These are phyloP conservation scores for Phlebiopsis gigantea DNA, from an alignment of 768 basidiomycete genomes.

Conservation along the genomic window DNA sequence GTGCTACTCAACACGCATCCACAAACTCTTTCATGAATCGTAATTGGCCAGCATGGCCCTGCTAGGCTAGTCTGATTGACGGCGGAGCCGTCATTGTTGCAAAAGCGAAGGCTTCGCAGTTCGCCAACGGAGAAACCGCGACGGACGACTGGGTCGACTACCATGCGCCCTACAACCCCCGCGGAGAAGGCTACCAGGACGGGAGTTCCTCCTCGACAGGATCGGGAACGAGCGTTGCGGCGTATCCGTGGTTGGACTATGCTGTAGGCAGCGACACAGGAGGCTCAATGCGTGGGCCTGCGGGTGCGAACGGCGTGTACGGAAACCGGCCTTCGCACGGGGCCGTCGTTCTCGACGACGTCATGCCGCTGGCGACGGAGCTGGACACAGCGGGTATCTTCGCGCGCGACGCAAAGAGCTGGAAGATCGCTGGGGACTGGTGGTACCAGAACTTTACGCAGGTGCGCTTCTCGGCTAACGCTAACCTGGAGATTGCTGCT, in stretches of 20 bases:
- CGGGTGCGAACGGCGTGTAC: constrained; percentile 25
- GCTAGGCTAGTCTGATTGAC: no score
- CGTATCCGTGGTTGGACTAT: constrained; percentile 26
- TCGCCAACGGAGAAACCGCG: constrained; percentile 39
- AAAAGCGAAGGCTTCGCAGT: constrained; percentile 49
- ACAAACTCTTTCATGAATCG: no score
- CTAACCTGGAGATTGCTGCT: neutral
- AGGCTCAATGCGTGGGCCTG: constrained; percentile 27
- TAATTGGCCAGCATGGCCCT: no score
- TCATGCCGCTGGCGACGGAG: constrained; percentile 26
- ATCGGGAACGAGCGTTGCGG: constrained; percentile 20
- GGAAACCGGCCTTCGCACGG: constrained; percentile 27
- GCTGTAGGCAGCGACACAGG: constrained; percentile 28
- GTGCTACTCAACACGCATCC: no score
- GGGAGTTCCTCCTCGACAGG: constrained; percentile 26
- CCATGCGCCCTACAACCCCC: constrained; percentile 27
- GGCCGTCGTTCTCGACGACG: constrained; percentile 22
- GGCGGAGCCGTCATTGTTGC: constrained; percentile 48
- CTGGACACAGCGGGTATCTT: constrained; percentile 26
- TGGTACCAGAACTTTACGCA: constrained; percentile 26
- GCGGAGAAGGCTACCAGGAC: constrained; percentile 29
- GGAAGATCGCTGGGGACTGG: constrained; percentile 22
- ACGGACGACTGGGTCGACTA: constrained; percentile 30
- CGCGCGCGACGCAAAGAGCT: constrained; percentile 23
- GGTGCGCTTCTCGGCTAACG: constrained; percentile 5